Conservation (phyloP, 148 eudicot genomes). For the Vaccinium corymbosum region DNA sequence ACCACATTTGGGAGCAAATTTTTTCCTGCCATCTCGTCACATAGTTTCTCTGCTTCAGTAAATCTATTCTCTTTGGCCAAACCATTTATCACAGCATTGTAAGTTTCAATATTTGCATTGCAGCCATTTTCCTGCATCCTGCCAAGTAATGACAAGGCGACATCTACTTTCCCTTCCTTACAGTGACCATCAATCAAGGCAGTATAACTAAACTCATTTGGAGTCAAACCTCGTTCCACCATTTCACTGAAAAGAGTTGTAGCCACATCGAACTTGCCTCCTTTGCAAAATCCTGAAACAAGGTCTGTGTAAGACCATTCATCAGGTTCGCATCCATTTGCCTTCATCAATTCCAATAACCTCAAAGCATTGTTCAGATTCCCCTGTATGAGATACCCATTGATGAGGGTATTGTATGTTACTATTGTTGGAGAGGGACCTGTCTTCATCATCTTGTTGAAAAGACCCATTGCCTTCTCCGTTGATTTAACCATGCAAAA, state of each 20-base stretch:
- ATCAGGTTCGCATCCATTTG: conserved; percentile 60
- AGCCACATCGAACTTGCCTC: conserved; percentile 47
- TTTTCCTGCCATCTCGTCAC: conserved; percentile 37
- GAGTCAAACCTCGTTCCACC: conserved; percentile 49
- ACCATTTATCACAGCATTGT: conserved; percentile 60
- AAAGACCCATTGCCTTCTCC: conserved; percentile 59
- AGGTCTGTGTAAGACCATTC: conserved; percentile 62
- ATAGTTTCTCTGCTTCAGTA: conserved; percentile 48
- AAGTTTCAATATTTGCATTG: conserved; percentile 40
- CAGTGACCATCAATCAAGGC: conserved; percentile 64
- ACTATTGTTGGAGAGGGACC: conserved; percentile 50
- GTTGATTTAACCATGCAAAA: conserved; percentile 41
- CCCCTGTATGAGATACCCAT: conserved; percentile 41
- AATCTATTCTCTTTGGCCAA: conserved; percentile 43
- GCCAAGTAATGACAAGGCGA: conserved; percentile 43
- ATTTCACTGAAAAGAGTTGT: conserved; percentile 49
- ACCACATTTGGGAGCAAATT: conserved; percentile 55
- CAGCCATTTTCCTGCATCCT: conserved; percentile 52
- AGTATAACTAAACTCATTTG: conserved; percentile 52
- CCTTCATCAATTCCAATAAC: conserved; percentile 62
- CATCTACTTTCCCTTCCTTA: conserved; percentile 51
- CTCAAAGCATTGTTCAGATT: conserved; percentile 53
- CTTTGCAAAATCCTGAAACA: conserved; percentile 61
- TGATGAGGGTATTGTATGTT: conserved; percentile 68
- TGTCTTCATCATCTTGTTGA: conserved; percentile 45